Evolutionary conservation across 1,139 yeast species (phyloP).

Genomic region (Tardiomyces depauwii): DNA sequence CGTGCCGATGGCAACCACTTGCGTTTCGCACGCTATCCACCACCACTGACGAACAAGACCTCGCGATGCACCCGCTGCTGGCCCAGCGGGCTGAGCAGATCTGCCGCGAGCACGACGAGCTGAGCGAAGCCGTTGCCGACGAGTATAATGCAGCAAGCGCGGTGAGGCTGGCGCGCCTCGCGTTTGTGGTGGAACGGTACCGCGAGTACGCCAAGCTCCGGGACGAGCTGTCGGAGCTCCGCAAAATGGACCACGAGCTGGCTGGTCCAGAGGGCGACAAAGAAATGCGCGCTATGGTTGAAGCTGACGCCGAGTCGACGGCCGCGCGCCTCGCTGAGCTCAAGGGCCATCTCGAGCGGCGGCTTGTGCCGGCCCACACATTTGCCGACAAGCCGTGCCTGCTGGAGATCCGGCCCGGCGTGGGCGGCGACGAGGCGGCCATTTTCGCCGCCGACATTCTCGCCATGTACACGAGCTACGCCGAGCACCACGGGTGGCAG

Average conservation of each 20-base stretch:
- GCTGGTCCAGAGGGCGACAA: slow-evolving; percentile 26
- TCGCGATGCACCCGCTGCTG: slow-evolving; percentile 45
- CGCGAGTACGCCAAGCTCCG: slow-evolving; percentile 32
- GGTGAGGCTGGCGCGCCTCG: slow-evolving; percentile 44
- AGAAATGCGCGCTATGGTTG: slow-evolving; percentile 35
- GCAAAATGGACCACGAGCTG: slow-evolving; percentile 26
- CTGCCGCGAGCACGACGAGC: slow-evolving; percentile 35
- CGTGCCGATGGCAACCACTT: no score
- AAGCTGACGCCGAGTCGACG: slow-evolving; percentile 21
- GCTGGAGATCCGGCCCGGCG: slow-evolving; percentile 85
- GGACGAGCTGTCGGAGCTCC: slow-evolving; percentile 25
- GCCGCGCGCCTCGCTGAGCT: slow-evolving; percentile 19
- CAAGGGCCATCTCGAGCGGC: slow-evolving; percentile 35
- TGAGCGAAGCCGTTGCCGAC: slow-evolving; percentile 40
- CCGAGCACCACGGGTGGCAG: slow-evolving; percentile 58
- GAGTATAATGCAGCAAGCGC: slow-evolving; percentile 46
- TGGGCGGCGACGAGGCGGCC: slow-evolving; percentile 92
- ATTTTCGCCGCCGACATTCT: slow-evolving; percentile 72
- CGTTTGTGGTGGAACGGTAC: slow-evolving; percentile 43
- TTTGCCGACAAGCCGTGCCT: slow-evolving; percentile 72
- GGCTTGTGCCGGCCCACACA: slow-evolving; percentile 64
- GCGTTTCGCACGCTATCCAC: no score
- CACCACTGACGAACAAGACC: neutral
- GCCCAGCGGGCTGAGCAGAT: slow-evolving; percentile 48
- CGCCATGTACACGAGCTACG: slow-evolving; percentile 70